These are phyloP conservation scores for Gastrodia elata DNA, from an alignment of 106 monocot genomes.

Conservation along the genomic window DNA sequence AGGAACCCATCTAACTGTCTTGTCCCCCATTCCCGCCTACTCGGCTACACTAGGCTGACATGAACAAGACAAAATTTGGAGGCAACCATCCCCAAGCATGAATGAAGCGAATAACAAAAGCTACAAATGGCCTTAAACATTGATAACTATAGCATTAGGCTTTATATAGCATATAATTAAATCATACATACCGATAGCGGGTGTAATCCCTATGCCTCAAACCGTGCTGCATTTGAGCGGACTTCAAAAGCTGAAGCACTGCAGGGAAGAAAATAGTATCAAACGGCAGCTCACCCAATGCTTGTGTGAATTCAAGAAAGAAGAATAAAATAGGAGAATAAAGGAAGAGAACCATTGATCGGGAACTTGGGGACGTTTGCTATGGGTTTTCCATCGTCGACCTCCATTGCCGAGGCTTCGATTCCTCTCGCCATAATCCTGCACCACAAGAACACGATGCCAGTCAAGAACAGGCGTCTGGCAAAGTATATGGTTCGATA, in stretches of 20 bases:
- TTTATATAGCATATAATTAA: neutral
- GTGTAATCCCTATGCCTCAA: constrained; percentile 86
- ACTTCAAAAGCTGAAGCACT: constrained; percentile 83
- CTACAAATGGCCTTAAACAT: neutral
- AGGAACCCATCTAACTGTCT: no score
- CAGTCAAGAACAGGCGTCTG: neutral
- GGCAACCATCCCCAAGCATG: neutral
- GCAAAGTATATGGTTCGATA: neutral
- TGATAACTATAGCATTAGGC: neutral
- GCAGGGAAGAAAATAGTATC: constrained; percentile 1
- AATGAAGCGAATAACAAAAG: neutral
- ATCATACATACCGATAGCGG: constrained; percentile 55
- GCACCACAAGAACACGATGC: neutral
- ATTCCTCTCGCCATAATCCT: constrained; percentile 21
- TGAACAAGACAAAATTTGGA: neutral
- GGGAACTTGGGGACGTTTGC: constrained; percentile 47
- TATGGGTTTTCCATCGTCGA: constrained; percentile 27
- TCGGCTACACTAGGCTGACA: no score
- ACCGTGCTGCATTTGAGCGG: constrained; percentile 94
- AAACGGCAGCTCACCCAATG: neutral
- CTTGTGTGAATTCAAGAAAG: neutral
- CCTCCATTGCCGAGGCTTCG: constrained; percentile 57
- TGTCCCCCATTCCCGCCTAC: no score
- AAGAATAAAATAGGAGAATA: neutral
- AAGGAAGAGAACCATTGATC: constrained; percentile 45